Evolutionary conservation across 2,329 filamentous ascomycete species (phyloP).

Genomic region (Chaetomium strumarium): DNA sequence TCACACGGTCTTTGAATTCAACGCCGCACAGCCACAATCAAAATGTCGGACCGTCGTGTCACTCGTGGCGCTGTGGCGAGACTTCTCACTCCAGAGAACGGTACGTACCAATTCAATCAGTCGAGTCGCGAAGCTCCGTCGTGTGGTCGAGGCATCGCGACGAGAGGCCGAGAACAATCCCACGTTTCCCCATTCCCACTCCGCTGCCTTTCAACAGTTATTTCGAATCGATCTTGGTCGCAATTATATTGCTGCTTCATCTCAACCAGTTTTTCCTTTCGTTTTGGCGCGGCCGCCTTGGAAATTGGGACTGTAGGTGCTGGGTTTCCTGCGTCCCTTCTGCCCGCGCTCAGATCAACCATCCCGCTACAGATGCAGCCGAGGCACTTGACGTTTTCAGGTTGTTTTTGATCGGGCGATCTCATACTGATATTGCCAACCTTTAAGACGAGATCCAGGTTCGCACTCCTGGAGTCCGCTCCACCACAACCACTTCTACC

Average conservation of each 20-base stretch:
- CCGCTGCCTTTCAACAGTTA: neutral
- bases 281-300: too few species aligned
- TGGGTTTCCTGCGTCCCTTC: too few species aligned
- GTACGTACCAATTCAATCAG: conserved; percentile 9
- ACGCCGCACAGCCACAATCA: conserved; percentile 4
- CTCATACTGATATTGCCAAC: too few species aligned
- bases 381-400: too few species aligned
- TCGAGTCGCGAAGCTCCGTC: neutral
- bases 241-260: too few species aligned
- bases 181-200: neutral
- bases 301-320: too few species aligned
- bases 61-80: neutral
- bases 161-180: neutral
- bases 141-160: conserved; percentile 1
- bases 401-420: too few species aligned
- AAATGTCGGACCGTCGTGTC: neutral
- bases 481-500: neutral
- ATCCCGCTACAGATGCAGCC: too few species aligned
- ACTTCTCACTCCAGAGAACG: conserved; percentile 2
- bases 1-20: neutral
- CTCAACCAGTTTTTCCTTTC: too few species aligned
- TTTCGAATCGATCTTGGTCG: too few species aligned
- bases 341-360: too few species aligned
- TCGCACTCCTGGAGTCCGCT: neutral
- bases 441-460: conserved; percentile 1